Evolutionary conservation across 768 basidiomycete genomes (phyloP).

Genomic region (Amylocystis lapponica): DNA sequence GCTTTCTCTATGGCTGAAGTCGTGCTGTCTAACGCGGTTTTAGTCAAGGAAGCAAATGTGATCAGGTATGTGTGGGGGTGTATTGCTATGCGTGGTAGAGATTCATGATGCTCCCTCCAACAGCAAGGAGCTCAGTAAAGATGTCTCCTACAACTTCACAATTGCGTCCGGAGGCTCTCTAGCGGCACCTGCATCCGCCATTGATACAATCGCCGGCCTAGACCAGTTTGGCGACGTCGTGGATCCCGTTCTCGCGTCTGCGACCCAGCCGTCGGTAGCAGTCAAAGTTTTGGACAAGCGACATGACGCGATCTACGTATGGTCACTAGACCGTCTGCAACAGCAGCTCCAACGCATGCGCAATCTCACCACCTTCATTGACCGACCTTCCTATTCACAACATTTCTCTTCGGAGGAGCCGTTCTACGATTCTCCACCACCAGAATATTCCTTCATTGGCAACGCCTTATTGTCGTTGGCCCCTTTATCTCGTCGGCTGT

Average conservation of each 20-base stretch:
- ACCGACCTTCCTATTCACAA: constrained; percentile 87
- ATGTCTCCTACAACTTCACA: constrained; percentile 89
- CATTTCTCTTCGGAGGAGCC: constrained; percentile 93
- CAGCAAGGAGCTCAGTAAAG: constrained; percentile 83
- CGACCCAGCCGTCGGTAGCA: constrained; percentile 76
- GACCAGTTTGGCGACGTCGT: constrained; percentile 91
- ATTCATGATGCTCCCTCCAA: constrained; percentile 6
- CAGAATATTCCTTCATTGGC: constrained; percentile 90
- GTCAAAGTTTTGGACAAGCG: constrained; percentile 90
- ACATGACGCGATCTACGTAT: constrained; percentile 82
- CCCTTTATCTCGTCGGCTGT: constrained; percentile 70
- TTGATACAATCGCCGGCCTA: constrained; percentile 81
- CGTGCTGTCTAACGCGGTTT: constrained; percentile 76
- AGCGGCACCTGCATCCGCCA: constrained; percentile 73
- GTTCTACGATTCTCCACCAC: constrained; percentile 85
- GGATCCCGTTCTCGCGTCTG: constrained; percentile 70
- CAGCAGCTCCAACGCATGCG: constrained; percentile 92
- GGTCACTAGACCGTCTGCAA: constrained; percentile 85
- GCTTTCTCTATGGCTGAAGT: constrained; percentile 91
- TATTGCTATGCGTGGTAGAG: constrained; percentile 6
- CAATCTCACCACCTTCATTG: constrained; percentile 83
- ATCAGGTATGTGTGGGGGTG: constrained; percentile 71
- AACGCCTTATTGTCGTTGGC: constrained; percentile 79
- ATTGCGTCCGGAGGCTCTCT: constrained; percentile 80
- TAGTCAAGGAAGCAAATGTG: constrained; percentile 92